Evolutionary conservation across 108 stramenopile species (phyloP).

Genomic region (Conticribra guillardii): DNA sequence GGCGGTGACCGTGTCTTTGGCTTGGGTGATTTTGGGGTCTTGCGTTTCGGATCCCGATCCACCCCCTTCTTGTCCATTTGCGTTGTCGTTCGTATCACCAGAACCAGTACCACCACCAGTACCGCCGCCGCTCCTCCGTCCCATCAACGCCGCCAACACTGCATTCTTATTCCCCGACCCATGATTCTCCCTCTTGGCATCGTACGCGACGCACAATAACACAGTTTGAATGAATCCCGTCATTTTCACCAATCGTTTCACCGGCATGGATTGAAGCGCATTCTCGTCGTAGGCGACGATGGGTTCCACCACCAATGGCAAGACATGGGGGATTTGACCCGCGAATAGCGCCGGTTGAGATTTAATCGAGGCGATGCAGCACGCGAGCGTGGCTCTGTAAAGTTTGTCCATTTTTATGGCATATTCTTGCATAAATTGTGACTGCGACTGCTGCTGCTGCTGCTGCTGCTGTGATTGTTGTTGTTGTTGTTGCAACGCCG

Average conservation of each 20-base stretch:
- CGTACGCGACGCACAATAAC: conserved; percentile 23
- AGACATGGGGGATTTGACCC: conserved; percentile 15
- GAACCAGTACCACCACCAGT: background rate
- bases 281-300: conserved; percentile 11
- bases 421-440: conserved; percentile 7
- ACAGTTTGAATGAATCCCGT: conserved; percentile 18
- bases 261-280: conserved; percentile 27
- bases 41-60: too few species aligned
- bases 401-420: conserved; percentile 20
- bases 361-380: conserved; percentile 14
- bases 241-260: conserved; percentile 38
- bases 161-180: conserved; percentile 6
- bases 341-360: conserved; percentile 25
- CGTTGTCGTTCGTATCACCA: background rate
- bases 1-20: conserved; percentile 19
- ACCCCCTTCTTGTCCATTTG: background rate
- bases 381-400: conserved; percentile 17
- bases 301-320: conserved; percentile 22
- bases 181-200: conserved; percentile 14
- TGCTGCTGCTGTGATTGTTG: background rate
- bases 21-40: conserved; percentile 19
- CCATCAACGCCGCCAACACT: conserved; percentile 21
- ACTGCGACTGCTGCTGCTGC: background rate
- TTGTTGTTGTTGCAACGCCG: background rate
- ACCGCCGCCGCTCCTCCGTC: background rate